phyloP scores from a whole-genome alignment of 305 asterid genomes.

The Rubia peregrina region DNA sequence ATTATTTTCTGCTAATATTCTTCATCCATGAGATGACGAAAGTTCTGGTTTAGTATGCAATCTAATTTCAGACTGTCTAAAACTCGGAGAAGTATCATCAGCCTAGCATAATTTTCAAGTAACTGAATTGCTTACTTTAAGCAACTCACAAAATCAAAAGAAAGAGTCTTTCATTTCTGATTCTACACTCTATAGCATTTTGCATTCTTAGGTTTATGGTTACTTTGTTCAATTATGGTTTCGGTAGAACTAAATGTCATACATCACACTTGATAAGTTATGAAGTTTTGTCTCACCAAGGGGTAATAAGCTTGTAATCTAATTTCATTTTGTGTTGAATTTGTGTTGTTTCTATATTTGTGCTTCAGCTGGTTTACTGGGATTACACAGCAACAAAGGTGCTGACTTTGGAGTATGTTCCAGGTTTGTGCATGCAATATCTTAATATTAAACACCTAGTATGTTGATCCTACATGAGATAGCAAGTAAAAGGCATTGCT shows the following conservation, averaged over 20 bases:
- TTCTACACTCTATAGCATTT: not conserved
- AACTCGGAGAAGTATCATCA: not conserved
- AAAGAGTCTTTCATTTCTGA: not conserved
- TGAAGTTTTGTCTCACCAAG: not conserved
- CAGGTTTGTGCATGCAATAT: conserved; percentile 38
- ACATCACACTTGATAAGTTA: not conserved
- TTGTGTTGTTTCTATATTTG: conserved; percentile 16
- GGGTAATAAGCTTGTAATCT: not conserved
- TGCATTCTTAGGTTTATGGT: not conserved
- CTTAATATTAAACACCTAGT: not conserved
- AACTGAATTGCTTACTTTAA: not conserved
- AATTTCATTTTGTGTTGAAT: not conserved
- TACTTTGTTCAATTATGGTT: not conserved
- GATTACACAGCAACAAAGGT: conserved; percentile 81
- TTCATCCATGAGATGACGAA: not conserved
- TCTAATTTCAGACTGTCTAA: not conserved
- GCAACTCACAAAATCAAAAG: not conserved
- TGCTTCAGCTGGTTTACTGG: conserved; percentile 71
- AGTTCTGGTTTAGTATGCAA: not conserved
- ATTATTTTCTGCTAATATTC: not conserved
- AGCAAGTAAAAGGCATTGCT: not conserved
- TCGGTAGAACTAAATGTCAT: not conserved
- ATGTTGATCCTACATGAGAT: not conserved
- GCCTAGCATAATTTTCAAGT: not conserved
- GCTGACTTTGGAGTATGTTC: conserved; percentile 89